Base-by-base conservation (phyloP, 1,284 basidiomycete genomes). In the Anthracocystis panici-leucophaei region DNA sequence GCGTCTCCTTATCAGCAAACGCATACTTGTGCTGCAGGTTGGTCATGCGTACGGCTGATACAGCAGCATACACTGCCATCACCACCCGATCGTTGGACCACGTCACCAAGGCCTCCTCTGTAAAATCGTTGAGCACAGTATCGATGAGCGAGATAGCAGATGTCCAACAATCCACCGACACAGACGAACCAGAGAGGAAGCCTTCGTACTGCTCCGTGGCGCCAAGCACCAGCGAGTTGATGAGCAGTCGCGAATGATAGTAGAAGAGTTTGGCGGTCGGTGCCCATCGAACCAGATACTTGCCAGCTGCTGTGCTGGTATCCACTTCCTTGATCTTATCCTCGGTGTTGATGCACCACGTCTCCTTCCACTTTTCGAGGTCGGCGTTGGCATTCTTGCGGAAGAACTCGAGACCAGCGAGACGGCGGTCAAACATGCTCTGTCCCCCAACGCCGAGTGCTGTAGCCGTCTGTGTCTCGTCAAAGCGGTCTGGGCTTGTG, bases 351-450 rank as follows among this genome's bases (percentile, higher is more conserved):
- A 73, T 69, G 66, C 78, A 80, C 80, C 80, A 81, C 12, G 72
- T 72, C 56, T 80, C 74, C 42, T 76, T 78, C 80, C 80, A 81
- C 41, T 77, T 65, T 54, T 80, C 78, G 20, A 81, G 71, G 10
- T 80, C 80, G 3, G 72, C 64, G 18, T 77, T 72, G 33, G 76
- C 79, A 16, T 70, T 68, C 66, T 76, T 71, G 45, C 76, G 74
- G 59, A 76, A 77, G 51, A 75, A 75, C 57, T 78, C 70, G 31
- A 80, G 71, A 33, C 72, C 72, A 21, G 67, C 65, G 5, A 79
- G 62, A 7, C 68, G 54, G 20, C 75, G 65, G 21, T 77, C 75
- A 21, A 77, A 65, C 55, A 58, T 64, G 62, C 65, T 76, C 45
- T 76, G 74, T 14, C 70, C 75, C 18, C 75, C 69, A 7, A 68